Conservation (phyloP, 2,329 filamentous ascomycete species). For the Gremmenia infestans region DNA sequence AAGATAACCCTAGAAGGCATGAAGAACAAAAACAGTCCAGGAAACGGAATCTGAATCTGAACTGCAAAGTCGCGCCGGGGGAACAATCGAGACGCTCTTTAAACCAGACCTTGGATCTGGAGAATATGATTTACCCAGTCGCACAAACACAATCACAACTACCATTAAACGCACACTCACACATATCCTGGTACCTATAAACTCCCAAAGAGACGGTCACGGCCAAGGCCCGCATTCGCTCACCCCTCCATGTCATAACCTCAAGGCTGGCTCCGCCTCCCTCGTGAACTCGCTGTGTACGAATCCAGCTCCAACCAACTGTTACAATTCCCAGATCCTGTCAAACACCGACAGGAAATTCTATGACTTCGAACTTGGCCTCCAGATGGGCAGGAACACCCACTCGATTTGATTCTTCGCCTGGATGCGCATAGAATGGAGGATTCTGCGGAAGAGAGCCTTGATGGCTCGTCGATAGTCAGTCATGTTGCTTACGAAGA, state of each 20-base stretch:
- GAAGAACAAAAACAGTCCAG: slow-evolving; percentile 1
- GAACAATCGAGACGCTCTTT: not conserved
- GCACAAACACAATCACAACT: too few relatives aligned
- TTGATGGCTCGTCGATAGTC: slow-evolving; percentile 73
- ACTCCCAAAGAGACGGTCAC: too few relatives aligned
- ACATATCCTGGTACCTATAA: too few relatives aligned
- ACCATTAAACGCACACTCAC: too few relatives aligned
- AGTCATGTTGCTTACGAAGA: slow-evolving; percentile 28
- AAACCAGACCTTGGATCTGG: not conserved
- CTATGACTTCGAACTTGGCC: slow-evolving; percentile 14
- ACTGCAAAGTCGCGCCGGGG: not conserved
- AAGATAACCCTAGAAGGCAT: slow-evolving; percentile 7
- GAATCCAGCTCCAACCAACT: slow-evolving; percentile 3
- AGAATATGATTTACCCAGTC: not conserved
- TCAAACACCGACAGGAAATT: not conserved
- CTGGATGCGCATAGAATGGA: slow-evolving; percentile 35
- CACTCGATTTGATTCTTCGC: slow-evolving; percentile 8
- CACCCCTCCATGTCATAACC: slow-evolving; percentile 6
- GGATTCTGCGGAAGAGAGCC: slow-evolving; percentile 49
- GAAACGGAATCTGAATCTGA: not conserved
- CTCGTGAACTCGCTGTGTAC: slow-evolving; percentile 6
- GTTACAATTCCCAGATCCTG: not conserved
- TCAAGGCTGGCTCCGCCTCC: slow-evolving; percentile 12
- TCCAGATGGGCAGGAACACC: slow-evolving; percentile 20
- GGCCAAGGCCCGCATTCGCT: not conserved